These are phyloP conservation scores for Aspergillus leporis DNA, from an alignment of 495 filamentous ascomycete species.

Conservation along the genomic window DNA sequence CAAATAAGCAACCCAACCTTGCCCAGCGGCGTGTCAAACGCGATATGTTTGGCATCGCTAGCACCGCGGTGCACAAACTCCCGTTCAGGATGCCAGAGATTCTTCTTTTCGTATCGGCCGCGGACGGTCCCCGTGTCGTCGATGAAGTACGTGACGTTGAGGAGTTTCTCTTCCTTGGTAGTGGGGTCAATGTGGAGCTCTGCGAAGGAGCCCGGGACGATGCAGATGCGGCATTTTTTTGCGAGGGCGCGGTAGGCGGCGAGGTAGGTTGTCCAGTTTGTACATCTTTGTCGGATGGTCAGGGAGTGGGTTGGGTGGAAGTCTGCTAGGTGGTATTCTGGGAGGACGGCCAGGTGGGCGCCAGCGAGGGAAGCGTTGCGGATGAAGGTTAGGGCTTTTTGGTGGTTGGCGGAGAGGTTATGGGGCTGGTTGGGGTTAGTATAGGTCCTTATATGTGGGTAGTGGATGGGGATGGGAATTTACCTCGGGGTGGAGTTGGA, in stretches of 20 bases:
- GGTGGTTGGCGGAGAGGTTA: too few species aligned
- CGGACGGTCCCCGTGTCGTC: slow-evolving; percentile 61
- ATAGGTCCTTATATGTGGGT: too few species aligned
- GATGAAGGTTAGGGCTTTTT: too few species aligned
- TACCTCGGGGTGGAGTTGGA: too few species aligned
- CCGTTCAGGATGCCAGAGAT: slow-evolving; percentile 76
- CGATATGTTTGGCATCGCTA: slow-evolving; percentile 63
- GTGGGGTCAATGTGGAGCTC: slow-evolving; percentile 48
- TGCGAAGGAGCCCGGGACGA: slow-evolving; percentile 85
- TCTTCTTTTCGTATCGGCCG: slow-evolving; percentile 81
- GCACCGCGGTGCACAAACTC: slow-evolving; percentile 53
- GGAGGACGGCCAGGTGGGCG: too few species aligned
- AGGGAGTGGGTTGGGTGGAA: too few species aligned
- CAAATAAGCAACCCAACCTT: slow-evolving; percentile 83
- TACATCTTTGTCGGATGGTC: too few species aligned
- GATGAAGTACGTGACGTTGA: slow-evolving; percentile 84
- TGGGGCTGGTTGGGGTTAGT: too few species aligned
- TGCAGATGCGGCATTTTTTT: slow-evolving; percentile 68
- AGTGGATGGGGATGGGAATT: too few species aligned
- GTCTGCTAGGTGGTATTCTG: too few species aligned
- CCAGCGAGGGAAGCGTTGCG: too few species aligned
- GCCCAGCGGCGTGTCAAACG: slow-evolving; percentile 75
- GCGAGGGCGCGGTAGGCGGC: slow-evolving; percentile 66
- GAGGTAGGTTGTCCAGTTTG: too few species aligned
- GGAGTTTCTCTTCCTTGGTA: slow-evolving; percentile 5